Percentiles rank a stretch among this genome's conserved stretches.
phyloP scores from a whole-genome alignment of 1,284 basidiomycete genomes.

The Porodaedalea pini region DNA sequence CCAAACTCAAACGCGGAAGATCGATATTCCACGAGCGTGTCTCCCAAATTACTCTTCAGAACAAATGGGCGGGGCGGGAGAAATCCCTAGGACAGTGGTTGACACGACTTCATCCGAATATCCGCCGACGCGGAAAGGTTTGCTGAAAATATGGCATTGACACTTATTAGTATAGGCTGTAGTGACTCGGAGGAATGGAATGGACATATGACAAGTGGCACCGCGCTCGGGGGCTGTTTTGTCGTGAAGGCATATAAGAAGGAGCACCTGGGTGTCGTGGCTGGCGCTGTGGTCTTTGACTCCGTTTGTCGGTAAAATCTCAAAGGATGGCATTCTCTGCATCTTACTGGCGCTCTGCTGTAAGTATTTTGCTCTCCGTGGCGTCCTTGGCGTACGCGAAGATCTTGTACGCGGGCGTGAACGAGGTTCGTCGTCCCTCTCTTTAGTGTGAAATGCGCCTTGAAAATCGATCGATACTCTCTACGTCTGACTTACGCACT shows the following conservation, averaged over 20 bases:
- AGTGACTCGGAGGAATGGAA: too few species aligned
- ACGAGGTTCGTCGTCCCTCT: conserved; percentile 12
- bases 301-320: too few species aligned
- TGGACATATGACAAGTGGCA: too few species aligned
- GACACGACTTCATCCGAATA: neutral
- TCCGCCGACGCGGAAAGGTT: too few species aligned
- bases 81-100: too few species aligned
- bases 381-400: conserved; percentile 16
- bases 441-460: neutral
- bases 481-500: neutral
- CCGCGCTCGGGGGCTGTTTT: too few species aligned
- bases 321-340: too few species aligned
- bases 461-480: neutral
- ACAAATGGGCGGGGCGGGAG: neutral
- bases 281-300: too few species aligned
- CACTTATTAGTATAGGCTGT: too few species aligned
- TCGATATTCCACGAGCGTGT: conserved; percentile 15
- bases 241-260: too few species aligned
- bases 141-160: too few species aligned
- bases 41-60: neutral
- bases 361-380: neutral
- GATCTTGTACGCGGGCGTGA: conserved; percentile 21
- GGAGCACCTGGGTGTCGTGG: neutral
- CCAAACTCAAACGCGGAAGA: too few species aligned
- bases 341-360: neutral